A percentile compares a stretch with the other conserved stretches of the same genome.
Evolutionary conservation across 2,329 filamentous ascomycete species (phyloP).

Genomic region (Aureobasidium melanogenum): DNA sequence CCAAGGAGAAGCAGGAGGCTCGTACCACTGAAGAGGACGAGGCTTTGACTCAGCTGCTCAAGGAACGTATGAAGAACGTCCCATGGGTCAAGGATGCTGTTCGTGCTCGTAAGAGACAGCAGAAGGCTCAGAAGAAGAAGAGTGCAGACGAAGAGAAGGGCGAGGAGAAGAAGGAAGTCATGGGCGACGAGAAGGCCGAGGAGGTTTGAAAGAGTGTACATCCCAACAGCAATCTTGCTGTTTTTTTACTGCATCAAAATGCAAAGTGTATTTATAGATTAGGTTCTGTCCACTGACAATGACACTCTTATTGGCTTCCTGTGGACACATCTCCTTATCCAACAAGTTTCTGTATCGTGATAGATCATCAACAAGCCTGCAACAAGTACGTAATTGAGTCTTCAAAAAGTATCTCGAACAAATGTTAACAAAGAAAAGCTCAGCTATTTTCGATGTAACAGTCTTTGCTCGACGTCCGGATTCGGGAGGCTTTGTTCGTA

Average conservation of each 20-base stretch:
- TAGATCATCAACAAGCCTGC: no score
- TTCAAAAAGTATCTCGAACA: no score
- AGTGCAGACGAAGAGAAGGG: not conserved
- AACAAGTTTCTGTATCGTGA: no score
- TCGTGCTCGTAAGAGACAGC: not conserved
- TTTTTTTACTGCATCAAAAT: not conserved
- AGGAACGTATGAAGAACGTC: not conserved
- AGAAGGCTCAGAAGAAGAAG: not conserved
- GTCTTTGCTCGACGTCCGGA: no score
- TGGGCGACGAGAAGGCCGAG: not conserved
- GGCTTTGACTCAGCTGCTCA: not conserved
- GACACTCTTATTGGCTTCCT: no score
- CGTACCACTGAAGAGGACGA: not conserved
- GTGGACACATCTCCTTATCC: no score
- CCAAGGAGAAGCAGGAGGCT: not conserved
- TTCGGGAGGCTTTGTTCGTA: no score
- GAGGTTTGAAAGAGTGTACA: not conserved
- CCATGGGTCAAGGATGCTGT: not conserved
- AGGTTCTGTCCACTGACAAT: no score
- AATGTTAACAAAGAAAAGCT: no score
- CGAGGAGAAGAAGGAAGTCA: not conserved
- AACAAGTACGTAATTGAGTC: no score
- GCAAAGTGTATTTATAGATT: not conserved
- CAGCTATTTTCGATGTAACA: no score
- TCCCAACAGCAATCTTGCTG: no score